phyloP scores from a whole-genome alignment of 2,329 filamentous ascomycete genomes.

The Ophiostoma piceae region DNA sequence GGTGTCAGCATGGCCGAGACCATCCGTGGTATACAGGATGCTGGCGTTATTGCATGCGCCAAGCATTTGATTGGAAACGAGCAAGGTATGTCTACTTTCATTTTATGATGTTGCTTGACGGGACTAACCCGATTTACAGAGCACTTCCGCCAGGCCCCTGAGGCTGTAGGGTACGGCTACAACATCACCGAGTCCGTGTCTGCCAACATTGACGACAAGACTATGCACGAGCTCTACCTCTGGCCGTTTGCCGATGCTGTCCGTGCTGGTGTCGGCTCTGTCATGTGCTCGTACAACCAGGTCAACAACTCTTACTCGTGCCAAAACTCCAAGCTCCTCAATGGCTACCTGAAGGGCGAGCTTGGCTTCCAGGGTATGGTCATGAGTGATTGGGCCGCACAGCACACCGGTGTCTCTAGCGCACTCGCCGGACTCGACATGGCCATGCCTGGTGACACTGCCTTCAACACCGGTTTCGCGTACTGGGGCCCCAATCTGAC shows the following conservation, averaged over 20 bases:
- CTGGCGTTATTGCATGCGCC: slow-evolving; percentile 71
- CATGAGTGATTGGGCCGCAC: slow-evolving; percentile 55
- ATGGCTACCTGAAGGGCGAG: slow-evolving; percentile 59
- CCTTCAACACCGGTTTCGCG: slow-evolving; percentile 57
- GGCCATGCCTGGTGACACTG: slow-evolving; percentile 63
- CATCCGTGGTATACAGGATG: slow-evolving; percentile 72
- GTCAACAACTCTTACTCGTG: slow-evolving; percentile 62
- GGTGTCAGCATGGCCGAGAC: slow-evolving; percentile 68
- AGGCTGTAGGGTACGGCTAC: slow-evolving; percentile 55
- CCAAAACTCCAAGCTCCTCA: slow-evolving; percentile 59
- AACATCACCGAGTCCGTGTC: slow-evolving; percentile 55
- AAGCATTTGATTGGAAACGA: slow-evolving; percentile 69
- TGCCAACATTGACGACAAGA: slow-evolving; percentile 54
- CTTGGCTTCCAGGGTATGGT: slow-evolving; percentile 63
- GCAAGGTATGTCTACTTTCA: slow-evolving; percentile 44
- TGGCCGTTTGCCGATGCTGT: slow-evolving; percentile 63
- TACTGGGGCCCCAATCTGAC: slow-evolving; percentile 60
- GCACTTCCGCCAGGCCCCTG: slow-evolving; percentile 62
- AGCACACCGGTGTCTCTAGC: slow-evolving; percentile 61
- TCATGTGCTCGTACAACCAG: slow-evolving; percentile 56
- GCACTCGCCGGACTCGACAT: slow-evolving; percentile 76
- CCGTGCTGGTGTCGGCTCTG: slow-evolving; percentile 46
- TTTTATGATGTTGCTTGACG: background rate
- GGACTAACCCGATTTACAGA: slow-evolving; percentile 39
- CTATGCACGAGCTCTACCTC: slow-evolving; percentile 57